Conservation (phyloP, 2,329 filamentous ascomycete genomes). For the Chaetothyriales sp. region DNA sequence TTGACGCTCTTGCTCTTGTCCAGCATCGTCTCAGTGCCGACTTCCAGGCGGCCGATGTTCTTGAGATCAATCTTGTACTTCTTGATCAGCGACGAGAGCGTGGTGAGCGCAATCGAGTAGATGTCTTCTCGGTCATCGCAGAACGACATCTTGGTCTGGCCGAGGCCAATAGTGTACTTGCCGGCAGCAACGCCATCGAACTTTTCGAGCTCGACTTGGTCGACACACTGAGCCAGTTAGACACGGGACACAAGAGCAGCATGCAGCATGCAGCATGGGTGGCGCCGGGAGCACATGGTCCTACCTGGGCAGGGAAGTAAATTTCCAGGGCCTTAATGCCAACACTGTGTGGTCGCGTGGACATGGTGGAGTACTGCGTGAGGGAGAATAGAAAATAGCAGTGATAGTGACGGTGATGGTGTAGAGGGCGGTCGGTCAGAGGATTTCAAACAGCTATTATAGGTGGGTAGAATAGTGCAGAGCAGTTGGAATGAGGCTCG, state of each 20-base stretch:
- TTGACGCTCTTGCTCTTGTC: slow-evolving; percentile 89
- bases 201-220: slow-evolving; percentile 69
- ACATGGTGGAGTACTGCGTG: slow-evolving; percentile 35
- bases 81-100: slow-evolving; percentile 58
- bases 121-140: slow-evolving; percentile 84
- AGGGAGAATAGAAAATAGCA: not conserved
- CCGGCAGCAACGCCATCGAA: slow-evolving; percentile 69
- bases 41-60: slow-evolving; percentile 65
- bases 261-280: too few species aligned
- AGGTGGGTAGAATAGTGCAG: not conserved
- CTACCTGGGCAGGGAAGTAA: slow-evolving; percentile 73
- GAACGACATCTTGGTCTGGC: slow-evolving; percentile 85
- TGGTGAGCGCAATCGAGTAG: slow-evolving; percentile 72
- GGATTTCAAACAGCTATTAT: not conserved
- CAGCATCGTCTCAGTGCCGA: slow-evolving; percentile 70
- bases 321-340: slow-evolving; percentile 88
- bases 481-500: not conserved
- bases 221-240: slow-evolving; percentile 52
- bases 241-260: not conserved
- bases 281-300: slow-evolving; percentile 19
- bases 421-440: not conserved
- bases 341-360: slow-evolving; percentile 67
- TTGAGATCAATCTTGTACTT: slow-evolving; percentile 73
- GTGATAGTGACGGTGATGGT: not conserved
- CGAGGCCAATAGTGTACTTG: slow-evolving; percentile 83